Evolutionary conservation across 305 asterid genomes (phyloP), one percentile per base, ranked within the genome.

Genomic region (Fraxinus ornus): DNA sequence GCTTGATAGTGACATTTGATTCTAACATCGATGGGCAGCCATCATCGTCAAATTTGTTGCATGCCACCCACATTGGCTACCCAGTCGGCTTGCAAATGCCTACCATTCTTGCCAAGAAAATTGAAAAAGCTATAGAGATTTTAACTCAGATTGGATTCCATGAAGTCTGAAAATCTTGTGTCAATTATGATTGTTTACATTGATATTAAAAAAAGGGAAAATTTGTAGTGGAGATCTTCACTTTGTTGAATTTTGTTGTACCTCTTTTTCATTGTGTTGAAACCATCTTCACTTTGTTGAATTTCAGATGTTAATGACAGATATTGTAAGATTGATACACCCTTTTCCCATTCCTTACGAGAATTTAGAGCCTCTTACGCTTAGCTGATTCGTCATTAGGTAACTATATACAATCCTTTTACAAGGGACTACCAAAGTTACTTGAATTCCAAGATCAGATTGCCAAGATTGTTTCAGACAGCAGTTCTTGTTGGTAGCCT

Each of bases 401-500:
- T 52, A 57, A 19, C 68, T 19, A 57, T 6, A 0, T 19, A 57
- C 28, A 19, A 57, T 57, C 28, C 28, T 57, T 19, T 19, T 57
- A 19, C 28, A 57, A 57, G 28, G 68, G 28, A 19, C 28, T 57
- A 57, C 1, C 26, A 19, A 55, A 55, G 64, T n/a, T 5, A 55
- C 62, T 57, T 19, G 68, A 57, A 19, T 2, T 19, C 28, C 26
- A 7, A 57, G 3, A 5, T 52, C 60, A n/a, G 2, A 17, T 1
- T 55, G 9, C 9, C 3, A n/a, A 37, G 76, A 33, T n/a, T 81
- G 4, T 86, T 81, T 64, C 88, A 78, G 74, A 62, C 91, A 4
- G 77, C 78, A 4, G 60, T 82, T 81, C 91, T 83, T 90, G 87
- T 90, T 76, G 91, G 90, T 22, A 88, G 88, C 77, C 89, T 91